A percentile compares a stretch with the other conserved stretches of the same genome.
These are phyloP conservation scores for Furcasterigmium sp. DNA, from an alignment of 2,329 filamentous ascomycete species.

Conservation along the genomic window DNA sequence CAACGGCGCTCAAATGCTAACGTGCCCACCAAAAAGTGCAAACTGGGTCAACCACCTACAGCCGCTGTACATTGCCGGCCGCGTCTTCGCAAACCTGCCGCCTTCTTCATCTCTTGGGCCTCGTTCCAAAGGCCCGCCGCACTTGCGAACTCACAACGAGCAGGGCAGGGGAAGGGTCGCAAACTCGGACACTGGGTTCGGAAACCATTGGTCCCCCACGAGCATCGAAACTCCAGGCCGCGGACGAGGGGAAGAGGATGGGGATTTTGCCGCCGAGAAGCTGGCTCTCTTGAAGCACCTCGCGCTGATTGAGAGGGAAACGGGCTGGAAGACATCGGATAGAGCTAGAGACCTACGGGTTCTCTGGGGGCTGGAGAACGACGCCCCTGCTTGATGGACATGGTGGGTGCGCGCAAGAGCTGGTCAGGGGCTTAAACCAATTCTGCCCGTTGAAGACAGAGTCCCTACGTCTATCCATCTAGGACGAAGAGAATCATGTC, in stretches of 20 bases:
- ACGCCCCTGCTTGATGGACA: neutral
- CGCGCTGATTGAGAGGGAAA: constrained; percentile 7
- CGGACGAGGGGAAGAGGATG: neutral
- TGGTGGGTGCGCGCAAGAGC: too few species aligned
- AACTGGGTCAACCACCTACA: constrained; percentile 12
- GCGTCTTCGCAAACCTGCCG: neutral
- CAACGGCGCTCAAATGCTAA: neutral
- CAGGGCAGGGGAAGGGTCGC: too few species aligned
- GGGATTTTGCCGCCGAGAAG: constrained; percentile 5
- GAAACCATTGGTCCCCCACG: neutral
- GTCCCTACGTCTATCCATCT: too few species aligned
- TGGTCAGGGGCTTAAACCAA: too few species aligned
- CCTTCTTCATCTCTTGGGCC: too few species aligned
- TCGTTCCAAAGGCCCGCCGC: neutral
- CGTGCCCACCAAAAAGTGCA: constrained; percentile 1
- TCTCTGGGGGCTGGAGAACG: neutral
- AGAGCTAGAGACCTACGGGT: neutral
- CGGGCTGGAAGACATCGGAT: constrained; percentile 9
- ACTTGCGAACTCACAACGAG: neutral
- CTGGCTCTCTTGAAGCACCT: constrained; percentile 7
- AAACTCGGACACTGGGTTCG: neutral
- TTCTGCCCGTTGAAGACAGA: too few species aligned
- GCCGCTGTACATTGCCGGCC: constrained; percentile 10
- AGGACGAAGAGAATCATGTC: too few species aligned
- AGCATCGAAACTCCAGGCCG: neutral